Evolutionary conservation across 2,329 filamentous ascomycete species (phyloP), one percentile per base, ranked within the genome.

Genomic region (Diplodia mutila): DNA sequence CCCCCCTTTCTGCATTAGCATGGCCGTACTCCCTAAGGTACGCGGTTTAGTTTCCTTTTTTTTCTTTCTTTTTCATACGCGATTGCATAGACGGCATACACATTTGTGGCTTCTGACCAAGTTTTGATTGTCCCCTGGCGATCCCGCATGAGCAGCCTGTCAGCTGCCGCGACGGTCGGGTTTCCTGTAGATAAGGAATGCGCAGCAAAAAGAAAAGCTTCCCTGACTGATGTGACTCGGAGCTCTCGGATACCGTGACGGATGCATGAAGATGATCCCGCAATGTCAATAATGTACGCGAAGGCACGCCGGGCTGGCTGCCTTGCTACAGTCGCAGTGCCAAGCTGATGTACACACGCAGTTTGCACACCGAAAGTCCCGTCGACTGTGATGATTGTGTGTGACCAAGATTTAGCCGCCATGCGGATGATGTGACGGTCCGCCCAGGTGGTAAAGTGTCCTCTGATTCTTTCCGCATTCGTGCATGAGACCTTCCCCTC

Each of bases 31-130:
- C 49, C 2, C 29, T 34, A 51, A 23, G 23, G 52, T 46, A 66
- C 64, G 64, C n/a, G 64, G 12, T 66, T 66, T 66, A 55, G 37
- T 66, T n/a, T 48, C 32, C n/a, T 39, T 49, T n/a, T n/a, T n/a
- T 52, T 25, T 34, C 21, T n/a, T n/a, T n/a, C n/a, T n/a, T n/a
- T 52, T 25, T 34, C 21, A 23, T 7, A 7, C 18, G 34, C 59
- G 46, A 63, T 63, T 37, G 59, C 59, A 37, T 63, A 63, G 59
- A 51, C n/a, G 59, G 42, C 27, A 48, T 34, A 37, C 51, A 49
- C 54, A 46, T 23, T 21, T 61, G 25, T 54, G 42, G 29, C 46
- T 49, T 66, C 42, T 51, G 32, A 9, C 34, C 34, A 49, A 57
- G 29, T 53, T 12, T 52, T 46, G 29, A 8, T 53, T 39, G 12